Evolutionary conservation across 352 stramenopile species (phyloP), one percentile per base, ranked within the genome.

Genomic region (Pythium monospermum): DNA sequence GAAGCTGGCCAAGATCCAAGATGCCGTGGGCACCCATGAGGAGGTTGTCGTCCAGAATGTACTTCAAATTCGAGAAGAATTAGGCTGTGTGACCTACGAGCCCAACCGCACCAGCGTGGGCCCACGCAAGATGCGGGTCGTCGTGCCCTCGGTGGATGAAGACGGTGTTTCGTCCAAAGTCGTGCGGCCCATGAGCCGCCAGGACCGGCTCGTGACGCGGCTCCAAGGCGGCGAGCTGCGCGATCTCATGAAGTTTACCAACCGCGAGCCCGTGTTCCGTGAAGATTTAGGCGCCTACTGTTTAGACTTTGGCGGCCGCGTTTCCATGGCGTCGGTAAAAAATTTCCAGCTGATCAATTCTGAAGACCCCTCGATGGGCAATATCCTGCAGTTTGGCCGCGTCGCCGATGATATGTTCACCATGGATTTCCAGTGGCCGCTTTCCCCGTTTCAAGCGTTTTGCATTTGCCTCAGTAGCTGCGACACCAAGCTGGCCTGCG

Each of bases 321-420:
- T 91, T 27, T 84, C 82, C 11, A 85, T 87, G 65, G 84, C 84
- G 19, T 91, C 78, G 30, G 81, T 91, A 3, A 95, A 96, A 58
- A 94, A 96, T 57, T 92, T 96, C 59, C 83, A 94, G 71, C 63
- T 96, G 13, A 88, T 94, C 50, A 87, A 84, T 51, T 73, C 76
- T 15, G 76, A 92, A 36, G 82, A 91, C 47, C 77, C 82, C 18
- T 86, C 75, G 3, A 91, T 91, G 81, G 78, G 79, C 45, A 91
- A 92, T 49, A 85, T 94, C 21, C 61, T 96, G 11, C 85, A 94
- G 63, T 96, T 96, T 57, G 83, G 83, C 16, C 83, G 85, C 51
- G 83, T 96, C 25, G 79, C 94, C 35, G 78, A 94, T 61, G 82
- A 96, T 63, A 90, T 91, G 73, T 96, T 94, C 52, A 92, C 84